phyloP scores from a whole-genome alignment of 1,284 basidiomycete species.

The Moniliella sp. region DNA sequence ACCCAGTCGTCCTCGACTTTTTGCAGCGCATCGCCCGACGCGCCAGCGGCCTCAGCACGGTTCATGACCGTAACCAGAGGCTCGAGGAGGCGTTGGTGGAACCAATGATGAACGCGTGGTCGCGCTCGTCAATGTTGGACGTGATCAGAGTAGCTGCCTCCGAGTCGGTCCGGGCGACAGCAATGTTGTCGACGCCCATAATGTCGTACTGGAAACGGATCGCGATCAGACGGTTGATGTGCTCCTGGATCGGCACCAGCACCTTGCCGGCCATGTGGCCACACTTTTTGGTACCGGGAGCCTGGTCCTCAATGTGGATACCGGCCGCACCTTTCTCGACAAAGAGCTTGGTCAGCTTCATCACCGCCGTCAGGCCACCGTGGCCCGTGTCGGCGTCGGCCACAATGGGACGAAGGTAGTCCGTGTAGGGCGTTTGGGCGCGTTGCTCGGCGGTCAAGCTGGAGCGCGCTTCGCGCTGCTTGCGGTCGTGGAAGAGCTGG shows the following conservation, averaged over 20 bases:
- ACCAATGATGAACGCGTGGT: slow-evolving; percentile 88
- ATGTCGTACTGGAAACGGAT: slow-evolving; percentile 59
- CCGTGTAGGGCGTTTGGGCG: slow-evolving; percentile 34
- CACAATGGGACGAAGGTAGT: slow-evolving; percentile 37
- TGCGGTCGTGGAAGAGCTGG: slow-evolving; percentile 46
- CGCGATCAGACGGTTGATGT: slow-evolving; percentile 56
- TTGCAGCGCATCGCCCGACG: slow-evolving; percentile 58
- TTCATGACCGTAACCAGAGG: slow-evolving; percentile 63
- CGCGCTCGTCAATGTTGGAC: slow-evolving; percentile 82
- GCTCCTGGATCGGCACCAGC: slow-evolving; percentile 48
- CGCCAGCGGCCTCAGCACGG: slow-evolving; percentile 58
- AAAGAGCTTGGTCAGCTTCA: slow-evolving; percentile 83
- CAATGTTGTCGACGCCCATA: slow-evolving; percentile 56
- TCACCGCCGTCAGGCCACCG: slow-evolving; percentile 75
- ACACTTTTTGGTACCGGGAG: slow-evolving; percentile 55
- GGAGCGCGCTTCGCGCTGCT: slow-evolving; percentile 40
- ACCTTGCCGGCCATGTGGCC: slow-evolving; percentile 53
- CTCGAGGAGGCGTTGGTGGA: slow-evolving; percentile 51
- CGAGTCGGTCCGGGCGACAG: slow-evolving; percentile 53
- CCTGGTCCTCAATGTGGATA: slow-evolving; percentile 74
- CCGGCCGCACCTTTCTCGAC: slow-evolving; percentile 71
- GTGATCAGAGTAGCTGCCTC: slow-evolving; percentile 90
- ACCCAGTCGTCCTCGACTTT: slow-evolving; percentile 73
- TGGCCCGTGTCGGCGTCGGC: slow-evolving; percentile 45
- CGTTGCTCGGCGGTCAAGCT: slow-evolving; percentile 48